phyloP scores from a whole-genome alignment of 768 basidiomycete species.

The Collybiopsis confluens region DNA sequence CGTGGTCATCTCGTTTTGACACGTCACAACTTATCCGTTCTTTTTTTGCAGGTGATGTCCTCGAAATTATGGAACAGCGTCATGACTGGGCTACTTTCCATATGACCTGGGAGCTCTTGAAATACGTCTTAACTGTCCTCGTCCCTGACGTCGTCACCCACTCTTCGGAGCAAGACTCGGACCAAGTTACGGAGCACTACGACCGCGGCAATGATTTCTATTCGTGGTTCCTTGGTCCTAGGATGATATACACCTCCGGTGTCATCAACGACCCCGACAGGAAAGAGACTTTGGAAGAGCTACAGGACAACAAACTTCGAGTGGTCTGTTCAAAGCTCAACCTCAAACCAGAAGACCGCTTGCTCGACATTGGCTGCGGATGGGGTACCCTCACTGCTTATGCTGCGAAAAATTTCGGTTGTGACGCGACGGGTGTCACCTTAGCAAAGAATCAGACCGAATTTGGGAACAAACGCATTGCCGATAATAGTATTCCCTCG shows the following conservation, averaged over 20 bases:
- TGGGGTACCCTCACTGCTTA: conserved; percentile 96
- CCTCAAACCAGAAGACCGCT: conserved; percentile 78
- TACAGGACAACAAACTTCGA: conserved; percentile 98
- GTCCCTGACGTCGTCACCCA: conserved; percentile 94
- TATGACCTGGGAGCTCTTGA: conserved; percentile 88
- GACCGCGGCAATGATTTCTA: conserved; percentile 98
- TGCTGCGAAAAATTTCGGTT: conserved; percentile 96
- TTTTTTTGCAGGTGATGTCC: conserved; percentile 67
- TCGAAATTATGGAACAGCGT: conserved; percentile 90
- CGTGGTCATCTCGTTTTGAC: conserved; percentile 20
- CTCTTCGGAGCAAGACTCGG: conserved; percentile 87
- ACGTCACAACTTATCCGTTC: conserved; percentile 3
- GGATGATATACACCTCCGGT: conserved; percentile 98
- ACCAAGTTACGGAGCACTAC: conserved; percentile 94
- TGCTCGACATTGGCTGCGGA: conserved; percentile 87
- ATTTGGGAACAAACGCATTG: conserved; percentile 88
- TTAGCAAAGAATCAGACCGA: conserved; percentile 86
- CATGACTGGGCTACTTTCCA: conserved; percentile 94
- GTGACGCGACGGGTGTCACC: conserved; percentile 94
- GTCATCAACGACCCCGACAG: conserved; percentile 67
- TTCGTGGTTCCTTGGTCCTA: conserved; percentile 90
- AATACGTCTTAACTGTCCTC: conserved; percentile 84
- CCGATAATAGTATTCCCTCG: conserved; percentile 66
- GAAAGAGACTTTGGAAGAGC: conserved; percentile 82
- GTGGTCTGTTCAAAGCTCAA: conserved; percentile 93